Conservation (phyloP, 2,329 filamentous ascomycete genomes). For the Neocucurbitaria cava region DNA sequence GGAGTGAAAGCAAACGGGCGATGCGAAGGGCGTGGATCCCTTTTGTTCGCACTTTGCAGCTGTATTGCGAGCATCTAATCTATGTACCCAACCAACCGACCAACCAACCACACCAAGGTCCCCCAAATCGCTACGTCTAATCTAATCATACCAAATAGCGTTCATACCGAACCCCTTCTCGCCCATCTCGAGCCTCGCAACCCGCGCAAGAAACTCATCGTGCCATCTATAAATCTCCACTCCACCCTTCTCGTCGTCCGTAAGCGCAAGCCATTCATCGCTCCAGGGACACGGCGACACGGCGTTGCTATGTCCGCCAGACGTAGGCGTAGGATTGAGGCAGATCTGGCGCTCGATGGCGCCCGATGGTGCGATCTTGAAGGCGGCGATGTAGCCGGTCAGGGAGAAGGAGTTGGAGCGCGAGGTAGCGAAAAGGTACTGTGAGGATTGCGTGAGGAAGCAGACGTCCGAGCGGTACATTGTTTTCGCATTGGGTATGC, state of each 20-base stretch:
- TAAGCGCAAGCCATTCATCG: constrained; percentile 89
- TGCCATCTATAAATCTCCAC: constrained; percentile 88
- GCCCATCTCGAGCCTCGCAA: constrained; percentile 77
- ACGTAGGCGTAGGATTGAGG: constrained; percentile 83
- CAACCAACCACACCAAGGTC: background rate
- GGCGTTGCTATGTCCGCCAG: constrained; percentile 86
- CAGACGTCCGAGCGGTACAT: constrained; percentile 90
- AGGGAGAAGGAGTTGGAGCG: constrained; percentile 77
- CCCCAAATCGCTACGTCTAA: background rate
- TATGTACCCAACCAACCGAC: too few species aligned
- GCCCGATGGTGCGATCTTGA: constrained; percentile 72
- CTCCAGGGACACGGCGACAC: constrained; percentile 84
- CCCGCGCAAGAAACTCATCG: constrained; percentile 78
- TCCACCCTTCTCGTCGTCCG: constrained; percentile 86
- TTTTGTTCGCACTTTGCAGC: too few species aligned
- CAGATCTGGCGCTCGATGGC: constrained; percentile 79
- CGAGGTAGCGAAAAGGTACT: constrained; percentile 85
- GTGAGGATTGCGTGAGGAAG: constrained; percentile 70
- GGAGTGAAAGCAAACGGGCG: too few species aligned
- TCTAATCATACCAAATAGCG: constrained; percentile 88
- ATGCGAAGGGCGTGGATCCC: too few species aligned
- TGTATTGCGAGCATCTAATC: too few species aligned
- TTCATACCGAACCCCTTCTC: constrained; percentile 97
- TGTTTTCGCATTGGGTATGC: constrained; percentile 56
- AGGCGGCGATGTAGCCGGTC: constrained; percentile 83